These are phyloP conservation scores for Boletus coccyginus DNA, from an alignment of 768 basidiomycete genomes.

Conservation along the genomic window DNA sequence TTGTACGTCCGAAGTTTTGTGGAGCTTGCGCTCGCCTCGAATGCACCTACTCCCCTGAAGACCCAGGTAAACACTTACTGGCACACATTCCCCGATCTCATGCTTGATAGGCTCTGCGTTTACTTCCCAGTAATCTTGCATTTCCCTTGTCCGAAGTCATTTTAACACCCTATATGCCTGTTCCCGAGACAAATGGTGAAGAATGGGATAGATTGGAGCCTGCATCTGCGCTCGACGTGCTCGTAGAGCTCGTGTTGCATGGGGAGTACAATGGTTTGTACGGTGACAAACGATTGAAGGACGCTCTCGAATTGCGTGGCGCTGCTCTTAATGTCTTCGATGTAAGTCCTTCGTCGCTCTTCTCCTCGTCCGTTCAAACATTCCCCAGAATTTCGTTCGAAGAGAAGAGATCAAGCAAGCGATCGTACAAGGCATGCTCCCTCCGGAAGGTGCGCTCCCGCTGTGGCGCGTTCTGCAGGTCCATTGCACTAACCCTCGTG, in stretches of 20 bases:
- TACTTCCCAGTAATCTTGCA: slow-evolving; percentile 52
- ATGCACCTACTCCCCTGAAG: slow-evolving; percentile 85
- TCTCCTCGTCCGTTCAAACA: neutral
- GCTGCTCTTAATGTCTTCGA: slow-evolving; percentile 83
- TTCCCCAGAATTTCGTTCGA: slow-evolving; percentile 65
- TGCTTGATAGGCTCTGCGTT: slow-evolving; percentile 49
- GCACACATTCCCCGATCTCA: slow-evolving; percentile 23
- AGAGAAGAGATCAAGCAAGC: slow-evolving; percentile 68
- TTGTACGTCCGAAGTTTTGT: slow-evolving; percentile 74
- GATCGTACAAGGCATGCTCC: slow-evolving; percentile 71
- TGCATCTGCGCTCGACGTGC: slow-evolving; percentile 75
- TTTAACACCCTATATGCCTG: slow-evolving; percentile 71
- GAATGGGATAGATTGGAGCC: slow-evolving; percentile 89
- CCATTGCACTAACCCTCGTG: neutral
- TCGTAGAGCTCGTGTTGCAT: slow-evolving; percentile 79
- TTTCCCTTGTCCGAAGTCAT: slow-evolving; percentile 67
- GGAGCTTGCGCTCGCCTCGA: slow-evolving; percentile 90
- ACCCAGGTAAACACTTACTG: slow-evolving; percentile 56
- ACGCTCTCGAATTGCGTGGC: slow-evolving; percentile 69
- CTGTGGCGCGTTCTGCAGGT: neutral
- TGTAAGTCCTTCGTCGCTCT: slow-evolving; percentile 40
- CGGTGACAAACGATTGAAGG: slow-evolving; percentile 55
- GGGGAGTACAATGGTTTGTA: slow-evolving; percentile 82
- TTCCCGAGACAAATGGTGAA: slow-evolving; percentile 82
- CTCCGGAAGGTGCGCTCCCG: slow-evolving; percentile 44